These are phyloP conservation scores for Trichosporon sp. DNA, from an alignment of 1,284 basidiomycete species.

Conservation along the genomic window DNA sequence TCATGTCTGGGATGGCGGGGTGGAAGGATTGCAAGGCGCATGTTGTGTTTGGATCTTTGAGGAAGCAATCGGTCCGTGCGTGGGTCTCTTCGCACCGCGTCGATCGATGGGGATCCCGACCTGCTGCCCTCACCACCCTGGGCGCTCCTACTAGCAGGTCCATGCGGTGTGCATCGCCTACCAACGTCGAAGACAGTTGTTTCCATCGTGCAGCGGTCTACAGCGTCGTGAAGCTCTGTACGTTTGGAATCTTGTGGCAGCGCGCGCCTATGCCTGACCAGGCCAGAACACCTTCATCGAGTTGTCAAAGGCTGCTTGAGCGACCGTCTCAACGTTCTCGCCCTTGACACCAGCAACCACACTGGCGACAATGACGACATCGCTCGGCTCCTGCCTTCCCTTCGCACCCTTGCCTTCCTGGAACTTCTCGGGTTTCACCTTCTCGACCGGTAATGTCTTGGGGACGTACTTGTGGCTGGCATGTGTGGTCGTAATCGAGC, in stretches of 20 bases:
- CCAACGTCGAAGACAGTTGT: background rate
- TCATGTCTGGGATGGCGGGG: background rate
- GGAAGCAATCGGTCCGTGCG: background rate
- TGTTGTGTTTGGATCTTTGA: background rate
- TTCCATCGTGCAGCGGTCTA: background rate
- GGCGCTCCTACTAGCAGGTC: background rate
- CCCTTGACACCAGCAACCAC: constrained; percentile 62
- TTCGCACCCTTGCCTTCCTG: constrained; percentile 64
- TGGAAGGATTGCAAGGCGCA: background rate
- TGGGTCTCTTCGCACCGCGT: background rate
- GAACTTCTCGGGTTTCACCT: constrained; percentile 64
- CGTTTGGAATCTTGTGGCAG: background rate
- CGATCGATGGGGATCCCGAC: background rate
- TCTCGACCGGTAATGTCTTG: constrained; percentile 56
- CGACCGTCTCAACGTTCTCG: constrained; percentile 59
- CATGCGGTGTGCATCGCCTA: background rate
- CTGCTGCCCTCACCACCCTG: background rate
- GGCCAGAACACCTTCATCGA: constrained; percentile 60
- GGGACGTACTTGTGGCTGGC: constrained; percentile 62
- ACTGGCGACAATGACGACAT: constrained; percentile 70
- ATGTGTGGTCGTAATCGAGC: constrained; percentile 69
- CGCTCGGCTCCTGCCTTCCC: constrained; percentile 71
- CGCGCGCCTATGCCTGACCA: constrained; percentile 16
- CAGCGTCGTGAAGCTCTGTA: background rate
- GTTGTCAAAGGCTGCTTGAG: constrained; percentile 63